Evolutionary conservation across 805 yeast genomes (phyloP).

Genomic region (Yarrowia bubula): DNA sequence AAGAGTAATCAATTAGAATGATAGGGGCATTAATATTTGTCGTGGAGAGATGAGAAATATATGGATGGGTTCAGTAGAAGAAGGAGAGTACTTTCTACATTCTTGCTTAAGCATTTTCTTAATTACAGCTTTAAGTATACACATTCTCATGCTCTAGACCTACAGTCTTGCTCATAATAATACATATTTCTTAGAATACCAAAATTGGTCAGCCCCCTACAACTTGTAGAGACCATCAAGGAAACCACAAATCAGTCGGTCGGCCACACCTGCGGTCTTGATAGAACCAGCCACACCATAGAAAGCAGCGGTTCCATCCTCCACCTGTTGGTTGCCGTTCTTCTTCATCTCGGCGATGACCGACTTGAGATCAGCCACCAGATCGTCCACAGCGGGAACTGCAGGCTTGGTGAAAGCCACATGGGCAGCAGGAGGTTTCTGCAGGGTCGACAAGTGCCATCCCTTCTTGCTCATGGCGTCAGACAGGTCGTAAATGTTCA

Average conservation of each 20-base stretch:
- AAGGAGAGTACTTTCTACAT: too few relatives aligned
- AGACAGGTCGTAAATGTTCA: conserved; percentile 76
- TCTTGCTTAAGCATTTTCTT: too few relatives aligned
- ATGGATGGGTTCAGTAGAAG: too few relatives aligned
- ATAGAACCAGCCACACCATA: conserved; percentile 97
- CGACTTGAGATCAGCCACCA: conserved; percentile 52
- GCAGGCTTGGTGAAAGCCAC: conserved; percentile 80
- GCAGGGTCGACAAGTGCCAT: conserved; percentile 88
- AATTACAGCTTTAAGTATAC: too few relatives aligned
- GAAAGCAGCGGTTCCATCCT: conserved; percentile 71
- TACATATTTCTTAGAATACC: conserved; percentile 1
- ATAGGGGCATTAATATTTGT: too few relatives aligned
- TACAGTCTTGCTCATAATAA: neutral
- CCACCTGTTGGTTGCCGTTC: conserved; percentile 33
- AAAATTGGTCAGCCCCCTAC: neutral
- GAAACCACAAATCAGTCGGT: conserved; percentile 71
- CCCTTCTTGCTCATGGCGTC: conserved; percentile 66
- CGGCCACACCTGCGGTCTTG: conserved; percentile 79
- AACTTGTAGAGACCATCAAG: conserved; percentile 73
- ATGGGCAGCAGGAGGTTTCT: conserved; percentile 87
- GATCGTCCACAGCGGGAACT: conserved; percentile 56
- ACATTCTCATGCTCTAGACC: too few relatives aligned
- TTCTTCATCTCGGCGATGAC: conserved; percentile 46
- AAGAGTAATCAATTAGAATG: too few relatives aligned
- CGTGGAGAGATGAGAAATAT: too few relatives aligned